These are phyloP conservation scores for Rhizophagus prolifer DNA, from an alignment of 192 early-diverging fungal genomes.

Conservation along the genomic window DNA sequence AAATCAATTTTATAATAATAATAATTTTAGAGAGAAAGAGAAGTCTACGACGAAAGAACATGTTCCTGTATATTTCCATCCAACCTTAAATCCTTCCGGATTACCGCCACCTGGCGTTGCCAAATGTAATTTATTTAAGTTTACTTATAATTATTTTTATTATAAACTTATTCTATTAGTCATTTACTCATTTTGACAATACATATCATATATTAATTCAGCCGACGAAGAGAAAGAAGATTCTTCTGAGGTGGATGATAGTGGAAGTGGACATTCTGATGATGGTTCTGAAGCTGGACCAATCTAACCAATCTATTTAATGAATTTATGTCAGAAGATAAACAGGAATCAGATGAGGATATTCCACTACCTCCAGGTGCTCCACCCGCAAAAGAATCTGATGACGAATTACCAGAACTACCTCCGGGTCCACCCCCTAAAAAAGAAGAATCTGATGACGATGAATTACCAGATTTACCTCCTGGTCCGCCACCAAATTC, in stretches of 20 bases:
- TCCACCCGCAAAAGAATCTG: slow-evolving; percentile 16
- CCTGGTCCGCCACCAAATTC: slow-evolving; percentile 25
- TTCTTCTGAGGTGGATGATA: neutral
- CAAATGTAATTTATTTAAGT: neutral
- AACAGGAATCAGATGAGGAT: slow-evolving; percentile 29
- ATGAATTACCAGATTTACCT: slow-evolving; percentile 29
- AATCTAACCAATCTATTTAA: neutral
- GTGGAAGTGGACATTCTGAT: neutral
- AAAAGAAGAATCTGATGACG: slow-evolving; percentile 17
- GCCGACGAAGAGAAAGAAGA: neutral
- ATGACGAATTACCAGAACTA: slow-evolving; percentile 26
- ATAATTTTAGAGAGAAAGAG: slow-evolving; percentile 6
- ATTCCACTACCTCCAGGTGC: slow-evolving; percentile 21
- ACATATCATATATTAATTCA: neutral
- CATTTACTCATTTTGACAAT: no score
- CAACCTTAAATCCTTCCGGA: slow-evolving; percentile 30
- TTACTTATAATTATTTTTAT: neutral
- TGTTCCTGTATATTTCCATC: slow-evolving; percentile 22
- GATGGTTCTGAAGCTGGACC: slow-evolving; percentile 5
- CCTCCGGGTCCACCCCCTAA: slow-evolving; percentile 26
- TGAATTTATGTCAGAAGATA: neutral
- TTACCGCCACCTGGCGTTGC: neutral
- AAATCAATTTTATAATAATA: neutral
- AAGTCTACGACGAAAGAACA: neutral
- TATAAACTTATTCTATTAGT: neutral